Evolutionary conservation across 306 rosid genomes (phyloP), one percentile per base, ranked within the genome.

Genomic region (Chamaecrista fasciculata): DNA sequence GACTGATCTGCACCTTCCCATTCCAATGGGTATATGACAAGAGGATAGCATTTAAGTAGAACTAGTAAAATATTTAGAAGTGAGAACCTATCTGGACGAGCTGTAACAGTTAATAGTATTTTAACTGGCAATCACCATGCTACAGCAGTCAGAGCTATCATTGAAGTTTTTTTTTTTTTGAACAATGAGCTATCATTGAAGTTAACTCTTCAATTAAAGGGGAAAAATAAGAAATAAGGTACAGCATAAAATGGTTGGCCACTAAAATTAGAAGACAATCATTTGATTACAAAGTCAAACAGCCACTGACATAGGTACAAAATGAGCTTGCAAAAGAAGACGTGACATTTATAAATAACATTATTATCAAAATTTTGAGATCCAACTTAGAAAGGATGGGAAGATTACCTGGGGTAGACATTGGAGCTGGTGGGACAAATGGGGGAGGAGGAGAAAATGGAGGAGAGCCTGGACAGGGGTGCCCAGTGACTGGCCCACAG

Each of bases 401-500:
- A 80, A 55, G 26, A 61, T 84, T 83, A 94, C 99, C 99, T 76
- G 96, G 97, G 55, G 71, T 55, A 72, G 99, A 79, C 58, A 87
- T 81, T 42, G 99, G 95, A 1, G 97, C 88, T 7, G 99, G 96
- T 53, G 95, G 99, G 7, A 91, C 89, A 87, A 91, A 95, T 18
- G 99, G 99, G 3, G 99, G 99, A 72, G 99, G 99, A 58, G 99
- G 99, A 63, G 99, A 91, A 80, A 95, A 95, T 66, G 99, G 99
- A 47, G 99, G 99, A 60, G 99, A 91, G 67, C 97, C 97, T 16
- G 99, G 99, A 85, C 99, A 95, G 23, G 99, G 99, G 46, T 64
- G 97, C 48, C 96, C 96, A 58, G 99, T 89, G 26, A 95, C 99
- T 18, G 97, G 99, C 62, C 99, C 99, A 75, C 99, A 95, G 10